Base-by-base conservation (phyloP, 495 filamentous ascomycete genomes). In the Copromyces sp. region DNA sequence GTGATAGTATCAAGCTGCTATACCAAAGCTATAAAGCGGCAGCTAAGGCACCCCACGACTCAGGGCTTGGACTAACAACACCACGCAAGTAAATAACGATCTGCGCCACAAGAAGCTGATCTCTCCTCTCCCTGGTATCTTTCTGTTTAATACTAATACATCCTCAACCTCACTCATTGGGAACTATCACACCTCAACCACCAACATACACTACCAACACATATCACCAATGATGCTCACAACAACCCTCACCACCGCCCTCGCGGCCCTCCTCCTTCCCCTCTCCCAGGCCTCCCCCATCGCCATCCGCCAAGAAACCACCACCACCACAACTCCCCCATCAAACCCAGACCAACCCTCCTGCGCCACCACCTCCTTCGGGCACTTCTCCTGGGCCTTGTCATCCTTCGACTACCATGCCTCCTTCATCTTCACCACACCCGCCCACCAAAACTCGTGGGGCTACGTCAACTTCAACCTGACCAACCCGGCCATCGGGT, bases 381-480 rank as follows among this genome's bases (percentile, higher is more conserved):
- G 71, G 42, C 59, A 74, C 70, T 81, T 83, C 69, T n/a, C 70
- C 11, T 85, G 83, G 83, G 69, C 65, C 6, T 45, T 82, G 42
- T 72, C 76, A 47, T 68, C 71, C 73, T 81, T 85, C 72, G 78
- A 79, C 71, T 85, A 80, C 77, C 78, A 81, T 75, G 79, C 81
- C 20, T 73, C 72, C 20, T 83, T 81, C 76, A 75, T 78, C 71
- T 85, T 83, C 79, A 80, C 79, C 0, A 84, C 81, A 2, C 83
- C 83, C 0, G 80, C 83, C 4, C 83, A 85, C 75, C 83, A 85
- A 69, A 83, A 81, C 71, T 80, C 81, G 8, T 80, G 75, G 74
- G 83, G 82, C 24, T 77, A 77, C 69, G 82, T 81, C 65, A 76
- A 76, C 70, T 84, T 86, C 77, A 82, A 84, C 76, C 73, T 86